Base-by-base conservation (phyloP, 345 rosid species). In the Firmiana major region DNA sequence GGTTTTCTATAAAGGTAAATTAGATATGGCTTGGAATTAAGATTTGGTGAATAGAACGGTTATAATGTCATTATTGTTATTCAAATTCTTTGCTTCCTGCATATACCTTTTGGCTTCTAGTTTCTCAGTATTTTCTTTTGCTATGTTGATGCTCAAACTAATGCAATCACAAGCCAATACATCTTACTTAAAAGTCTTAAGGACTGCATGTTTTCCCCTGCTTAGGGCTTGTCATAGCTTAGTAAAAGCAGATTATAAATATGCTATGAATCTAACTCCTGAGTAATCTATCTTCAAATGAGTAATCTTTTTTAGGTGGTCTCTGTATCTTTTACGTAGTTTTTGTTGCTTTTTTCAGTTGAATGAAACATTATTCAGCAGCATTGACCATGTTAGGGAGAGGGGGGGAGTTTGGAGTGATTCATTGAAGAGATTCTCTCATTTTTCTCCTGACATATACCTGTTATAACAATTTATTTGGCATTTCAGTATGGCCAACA, bases 401-500 rank as follows among this genome's bases (percentile, higher is more conserved):
- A 11, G 28, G 57, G 16, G 28, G 57, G 16, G 17, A n/a, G 24
- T 51, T 59, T 17, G 12, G 19, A 73, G 63, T 43, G 12, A 71
- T 70, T 34, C 21, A 53, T 63, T 31, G 40, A 34, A 26, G 21
- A 13, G 26, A 36, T 74, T 64, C 12, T 58, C 51, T 57, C 24
- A n/a, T 13, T 80, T 36, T 54, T 59, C 67, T 36, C 1, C 45
- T 67, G n/a, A 51, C 17, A 36, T 49, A 7, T 19, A 38, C 22
- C 57, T 79, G 71, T 72, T 49, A 9, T 40, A 63, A 64, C 53
- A 10, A 31, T 57, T 42, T 49, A 40, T 24, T 73, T 74, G 68
- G 21, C 38, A 46, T 79, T 81, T 76, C 89, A 92, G 98, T 90
- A 80, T 83, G 92, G 88, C 77, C 91, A 90, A 75, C 97, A 87